A percentile compares a stretch with the other conserved stretches of the same genome.
Evolutionary conservation across 768 basidiomycete species (phyloP).

Genomic region (Pluteus cervinus): DNA sequence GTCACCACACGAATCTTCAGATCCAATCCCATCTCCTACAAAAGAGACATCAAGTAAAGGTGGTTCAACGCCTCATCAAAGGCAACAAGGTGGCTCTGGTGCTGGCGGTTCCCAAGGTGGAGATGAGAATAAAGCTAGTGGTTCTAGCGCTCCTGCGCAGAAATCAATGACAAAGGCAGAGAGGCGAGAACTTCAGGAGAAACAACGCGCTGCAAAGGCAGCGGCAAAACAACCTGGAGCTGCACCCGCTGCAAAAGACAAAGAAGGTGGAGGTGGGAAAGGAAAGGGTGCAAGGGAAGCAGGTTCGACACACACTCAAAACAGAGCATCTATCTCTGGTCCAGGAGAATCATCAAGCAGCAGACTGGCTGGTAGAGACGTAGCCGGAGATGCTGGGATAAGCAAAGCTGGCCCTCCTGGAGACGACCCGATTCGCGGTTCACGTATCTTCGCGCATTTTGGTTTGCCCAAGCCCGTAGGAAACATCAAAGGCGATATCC

Average conservation of each 20-base stretch:
- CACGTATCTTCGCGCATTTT: constrained; percentile 85
- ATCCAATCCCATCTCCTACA: too few relatives aligned
- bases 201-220: constrained; percentile 72
- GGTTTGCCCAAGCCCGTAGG: constrained; percentile 59
- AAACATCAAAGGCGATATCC: constrained; percentile 77
- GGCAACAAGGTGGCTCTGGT: too few relatives aligned
- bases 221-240: constrained; percentile 28
- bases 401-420: constrained; percentile 5
- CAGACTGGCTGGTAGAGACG: constrained; percentile 22
- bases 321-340: too few relatives aligned
- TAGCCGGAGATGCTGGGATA: constrained; percentile 9
- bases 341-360: constrained; percentile 4
- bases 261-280: background rate
- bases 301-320: too few relatives aligned
- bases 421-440: constrained; percentile 43
- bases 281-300: background rate
- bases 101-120: too few relatives aligned
- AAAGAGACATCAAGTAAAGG: too few relatives aligned
- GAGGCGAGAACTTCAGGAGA: constrained; percentile 73
- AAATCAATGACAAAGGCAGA: constrained; percentile 79
- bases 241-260: constrained; percentile 7
- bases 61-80: too few relatives aligned
- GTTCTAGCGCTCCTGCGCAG: too few relatives aligned
- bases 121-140: too few relatives aligned
- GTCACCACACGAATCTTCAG: too few relatives aligned